phyloP scores from a whole-genome alignment of 768 basidiomycete species.

The Hebeloma cylindrosporum region DNA sequence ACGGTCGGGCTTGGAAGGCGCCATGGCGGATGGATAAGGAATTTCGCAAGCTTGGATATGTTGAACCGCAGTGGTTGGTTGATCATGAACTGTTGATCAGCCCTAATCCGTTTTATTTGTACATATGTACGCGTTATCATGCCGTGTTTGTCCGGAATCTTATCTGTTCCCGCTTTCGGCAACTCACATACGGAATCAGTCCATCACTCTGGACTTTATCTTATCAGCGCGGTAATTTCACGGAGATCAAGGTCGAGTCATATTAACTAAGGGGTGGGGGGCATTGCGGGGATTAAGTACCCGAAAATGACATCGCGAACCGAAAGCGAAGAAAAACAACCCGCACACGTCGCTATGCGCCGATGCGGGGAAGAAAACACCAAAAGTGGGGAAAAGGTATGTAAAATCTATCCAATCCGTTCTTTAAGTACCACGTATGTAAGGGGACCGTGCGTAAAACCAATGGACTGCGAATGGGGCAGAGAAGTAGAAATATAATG shows the following conservation, averaged over 20 bases:
- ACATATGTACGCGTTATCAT: slow-evolving; percentile 28
- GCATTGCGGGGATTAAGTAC: slow-evolving; percentile 15
- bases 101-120: slow-evolving; percentile 17
- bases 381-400: slow-evolving; percentile 4
- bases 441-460: slow-evolving; percentile 1
- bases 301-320: slow-evolving; percentile 6
- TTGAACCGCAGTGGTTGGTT: slow-evolving; percentile 15
- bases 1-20: slow-evolving; percentile 19
- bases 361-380: slow-evolving; percentile 13
- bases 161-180: slow-evolving; percentile 11
- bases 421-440: slow-evolving; percentile 9
- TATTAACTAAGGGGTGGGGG: slow-evolving; percentile 14
- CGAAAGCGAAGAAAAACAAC: too few species aligned
- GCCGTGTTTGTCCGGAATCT: slow-evolving; percentile 18
- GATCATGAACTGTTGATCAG: slow-evolving; percentile 17
- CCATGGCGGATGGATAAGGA: slow-evolving; percentile 18
- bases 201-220: slow-evolving; percentile 7
- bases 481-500: slow-evolving; percentile 5
- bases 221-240: slow-evolving; percentile 13
- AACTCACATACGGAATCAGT: neutral
- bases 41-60: too few species aligned
- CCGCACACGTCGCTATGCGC: slow-evolving; percentile 6
- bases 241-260: slow-evolving; percentile 23
- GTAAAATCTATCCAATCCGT: slow-evolving; percentile 15
- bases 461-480: slow-evolving; percentile 10